Conservation (phyloP, 306 rosid genomes). For the Lablab purpureus region DNA sequence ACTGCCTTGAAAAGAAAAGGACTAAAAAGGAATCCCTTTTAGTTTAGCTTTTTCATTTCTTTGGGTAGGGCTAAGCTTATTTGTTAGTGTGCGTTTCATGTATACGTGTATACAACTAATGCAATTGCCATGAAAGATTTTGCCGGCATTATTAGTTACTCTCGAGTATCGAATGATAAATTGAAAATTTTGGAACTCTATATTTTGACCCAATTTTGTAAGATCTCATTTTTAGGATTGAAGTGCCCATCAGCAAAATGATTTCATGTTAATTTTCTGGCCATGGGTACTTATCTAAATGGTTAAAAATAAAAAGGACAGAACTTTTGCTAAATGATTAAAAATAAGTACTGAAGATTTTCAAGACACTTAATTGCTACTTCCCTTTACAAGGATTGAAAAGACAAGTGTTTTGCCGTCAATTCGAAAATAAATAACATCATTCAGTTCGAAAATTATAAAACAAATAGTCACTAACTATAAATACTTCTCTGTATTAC, state of each 20-base stretch:
- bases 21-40: constrained; percentile 66
- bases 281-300: constrained; percentile 3
- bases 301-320: neutral
- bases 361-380: neutral
- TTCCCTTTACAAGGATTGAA: no score
- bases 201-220: constrained; percentile 34
- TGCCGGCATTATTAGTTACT: constrained; percentile 50
- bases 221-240: constrained; percentile 36
- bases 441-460: constrained; percentile 18
- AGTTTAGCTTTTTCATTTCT: constrained; percentile 38
- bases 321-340: neutral
- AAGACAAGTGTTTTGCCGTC: neutral
- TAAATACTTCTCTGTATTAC: constrained; percentile 6
- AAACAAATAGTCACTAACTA: neutral
- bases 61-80: constrained; percentile 40
- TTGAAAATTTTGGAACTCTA: constrained; percentile 55
- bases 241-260: neutral
- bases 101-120: constrained; percentile 47
- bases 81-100: constrained; percentile 40
- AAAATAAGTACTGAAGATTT: neutral
- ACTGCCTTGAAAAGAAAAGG: constrained; percentile 56
- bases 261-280: constrained; percentile 1
- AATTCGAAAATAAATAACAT: no score
- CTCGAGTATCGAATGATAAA: constrained; percentile 41
- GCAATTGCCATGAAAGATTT: constrained; percentile 48